Conservation (phyloP, 2,329 filamentous ascomycete genomes). For the Arthrinium puccinioides region DNA sequence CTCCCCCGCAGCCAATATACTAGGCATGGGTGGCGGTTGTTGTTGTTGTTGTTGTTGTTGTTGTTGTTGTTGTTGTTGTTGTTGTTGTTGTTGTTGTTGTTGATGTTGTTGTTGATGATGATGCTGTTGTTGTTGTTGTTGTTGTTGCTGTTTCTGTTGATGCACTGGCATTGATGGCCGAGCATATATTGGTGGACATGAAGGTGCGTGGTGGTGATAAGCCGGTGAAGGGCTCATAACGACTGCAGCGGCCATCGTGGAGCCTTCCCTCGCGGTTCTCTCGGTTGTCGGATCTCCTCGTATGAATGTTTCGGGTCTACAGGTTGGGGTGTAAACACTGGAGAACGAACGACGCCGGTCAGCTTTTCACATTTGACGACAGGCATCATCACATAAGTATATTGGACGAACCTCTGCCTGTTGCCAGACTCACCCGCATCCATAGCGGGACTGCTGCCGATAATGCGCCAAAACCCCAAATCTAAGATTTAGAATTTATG, state of each 20-base stretch:
- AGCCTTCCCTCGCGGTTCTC: constrained; percentile 16
- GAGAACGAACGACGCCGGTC: constrained; percentile 13
- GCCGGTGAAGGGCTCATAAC: constrained; percentile 23
- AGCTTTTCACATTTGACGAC: too few relatives aligned
- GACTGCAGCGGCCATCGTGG: constrained; percentile 24
- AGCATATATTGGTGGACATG: constrained; percentile 18
- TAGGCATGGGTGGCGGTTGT: constrained; percentile 12
- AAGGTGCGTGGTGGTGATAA: constrained; percentile 17
- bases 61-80: too few relatives aligned
- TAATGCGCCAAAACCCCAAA: constrained; percentile 24
- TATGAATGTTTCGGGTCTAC: constrained; percentile 19
- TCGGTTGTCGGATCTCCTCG: constrained; percentile 13
- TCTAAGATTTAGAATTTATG: constrained; percentile 21
- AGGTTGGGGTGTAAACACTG: constrained; percentile 23
- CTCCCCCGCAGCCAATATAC: constrained; percentile 19
- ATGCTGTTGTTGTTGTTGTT: too few relatives aligned
- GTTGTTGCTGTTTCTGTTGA: too few relatives aligned
- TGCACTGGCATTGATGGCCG: constrained; percentile 10
- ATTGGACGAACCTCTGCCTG: constrained; percentile 28
- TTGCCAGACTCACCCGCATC: constrained; percentile 27
- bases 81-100: too few relatives aligned
- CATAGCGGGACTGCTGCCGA: constrained; percentile 26
- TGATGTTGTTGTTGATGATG: too few relatives aligned
- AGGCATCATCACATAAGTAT: too few relatives aligned
- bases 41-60: too few relatives aligned